Percentiles rank a stretch among this genome's conserved stretches.
Conservation (phyloP, 306 rosid species). For the Acacia crassicarpa region DNA sequence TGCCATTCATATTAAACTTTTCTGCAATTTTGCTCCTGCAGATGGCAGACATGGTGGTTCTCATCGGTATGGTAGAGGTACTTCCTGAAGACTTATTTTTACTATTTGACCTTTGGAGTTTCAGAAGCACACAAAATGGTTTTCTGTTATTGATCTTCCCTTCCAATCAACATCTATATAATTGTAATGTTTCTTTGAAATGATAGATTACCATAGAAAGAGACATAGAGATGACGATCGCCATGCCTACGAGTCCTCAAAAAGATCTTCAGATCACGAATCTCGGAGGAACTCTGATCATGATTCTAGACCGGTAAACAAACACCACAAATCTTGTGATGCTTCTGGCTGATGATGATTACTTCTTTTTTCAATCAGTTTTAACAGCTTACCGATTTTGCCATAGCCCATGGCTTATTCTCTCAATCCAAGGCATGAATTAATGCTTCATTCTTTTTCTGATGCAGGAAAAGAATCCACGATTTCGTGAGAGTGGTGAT, state of each 20-base stretch:
- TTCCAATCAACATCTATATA: constrained; percentile 1
- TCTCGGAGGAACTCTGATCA: constrained; percentile 71
- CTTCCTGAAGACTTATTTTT: constrained; percentile 8
- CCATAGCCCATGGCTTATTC: neutral
- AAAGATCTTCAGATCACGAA: constrained; percentile 71
- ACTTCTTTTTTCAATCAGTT: neutral
- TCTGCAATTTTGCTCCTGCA: constrained; percentile 39
- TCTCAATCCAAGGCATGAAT: constrained; percentile 11
- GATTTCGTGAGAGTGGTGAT: constrained; percentile 98
- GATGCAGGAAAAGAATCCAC: constrained; percentile 90
- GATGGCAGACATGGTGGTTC: constrained; percentile 88
- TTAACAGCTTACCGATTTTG: neutral
- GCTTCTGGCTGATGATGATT: constrained; percentile 1
- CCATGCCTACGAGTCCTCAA: constrained; percentile 62
- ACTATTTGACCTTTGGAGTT: constrained; percentile 10
- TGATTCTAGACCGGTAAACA: constrained; percentile 81
- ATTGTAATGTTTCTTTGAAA: constrained; percentile 20
- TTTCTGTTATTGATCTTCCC: constrained; percentile 18
- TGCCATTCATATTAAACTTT: constrained; percentile 15
- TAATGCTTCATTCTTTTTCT: constrained; percentile 16
- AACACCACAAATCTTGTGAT: neutral
- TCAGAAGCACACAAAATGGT: constrained; percentile 6
- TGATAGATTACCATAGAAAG: constrained; percentile 68
- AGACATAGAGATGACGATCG: constrained; percentile 83
- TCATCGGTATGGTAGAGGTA: constrained; percentile 83